These are phyloP conservation scores for Ophiocordyceps camponoti-rufipedis DNA, from an alignment of 2,329 filamentous ascomycete species.

Conservation along the genomic window DNA sequence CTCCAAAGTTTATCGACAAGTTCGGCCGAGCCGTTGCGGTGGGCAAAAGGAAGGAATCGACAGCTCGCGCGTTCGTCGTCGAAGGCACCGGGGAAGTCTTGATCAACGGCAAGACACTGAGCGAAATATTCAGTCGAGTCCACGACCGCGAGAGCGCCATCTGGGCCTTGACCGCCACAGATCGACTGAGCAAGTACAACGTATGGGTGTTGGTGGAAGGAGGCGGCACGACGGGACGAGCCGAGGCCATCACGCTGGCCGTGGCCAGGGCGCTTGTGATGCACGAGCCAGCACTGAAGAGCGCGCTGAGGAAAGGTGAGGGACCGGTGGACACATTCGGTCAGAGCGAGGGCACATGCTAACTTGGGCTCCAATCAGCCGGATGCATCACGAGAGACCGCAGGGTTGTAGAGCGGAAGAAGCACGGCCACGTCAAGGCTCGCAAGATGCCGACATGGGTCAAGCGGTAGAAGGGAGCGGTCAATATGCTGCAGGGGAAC, in stretches of 20 bases:
- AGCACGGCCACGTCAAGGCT: slow-evolving; percentile 87
- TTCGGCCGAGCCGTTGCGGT: slow-evolving; percentile 64
- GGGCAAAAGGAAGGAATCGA: slow-evolving; percentile 74
- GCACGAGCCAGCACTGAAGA: slow-evolving; percentile 86
- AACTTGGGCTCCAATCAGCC: slow-evolving; percentile 33
- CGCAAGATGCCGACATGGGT: slow-evolving; percentile 98
- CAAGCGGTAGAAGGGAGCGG: slow-evolving; percentile 43
- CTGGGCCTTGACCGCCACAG: slow-evolving; percentile 73
- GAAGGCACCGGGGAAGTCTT: slow-evolving; percentile 83
- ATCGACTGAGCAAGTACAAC: slow-evolving; percentile 89
- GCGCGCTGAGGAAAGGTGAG: slow-evolving; percentile 74
- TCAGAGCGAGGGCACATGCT: neutral
- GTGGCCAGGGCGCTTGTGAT: slow-evolving; percentile 74
- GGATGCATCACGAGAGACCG: slow-evolving; percentile 84
- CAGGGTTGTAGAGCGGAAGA: slow-evolving; percentile 93
- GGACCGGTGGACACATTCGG: neutral
- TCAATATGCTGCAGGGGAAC: neutral
- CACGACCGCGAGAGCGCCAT: slow-evolving; percentile 90
- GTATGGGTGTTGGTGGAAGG: slow-evolving; percentile 73
- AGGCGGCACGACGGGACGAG: slow-evolving; percentile 86
- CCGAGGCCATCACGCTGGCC: slow-evolving; percentile 81
- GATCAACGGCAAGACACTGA: slow-evolving; percentile 77
- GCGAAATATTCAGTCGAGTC: slow-evolving; percentile 64
- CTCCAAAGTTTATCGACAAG: slow-evolving; percentile 50
- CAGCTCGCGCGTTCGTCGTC: slow-evolving; percentile 71